A percentile compares a stretch with the other conserved stretches of the same genome.
Conservation (phyloP, 2,329 filamentous ascomycete species). For the Claviceps purpurea region DNA sequence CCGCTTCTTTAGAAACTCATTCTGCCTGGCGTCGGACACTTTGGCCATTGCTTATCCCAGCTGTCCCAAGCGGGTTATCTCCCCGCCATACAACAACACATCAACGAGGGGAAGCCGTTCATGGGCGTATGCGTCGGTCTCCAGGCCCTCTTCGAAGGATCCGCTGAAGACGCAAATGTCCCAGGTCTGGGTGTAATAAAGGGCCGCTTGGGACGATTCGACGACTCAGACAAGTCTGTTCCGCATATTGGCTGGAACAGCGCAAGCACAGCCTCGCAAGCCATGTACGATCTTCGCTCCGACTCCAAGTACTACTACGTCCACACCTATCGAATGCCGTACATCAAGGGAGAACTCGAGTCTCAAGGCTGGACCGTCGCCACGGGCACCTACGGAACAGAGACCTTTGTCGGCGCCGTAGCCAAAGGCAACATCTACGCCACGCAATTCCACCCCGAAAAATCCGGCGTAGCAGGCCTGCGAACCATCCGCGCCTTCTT, state of each 20-base stretch:
- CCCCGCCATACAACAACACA: conserved; percentile 69
- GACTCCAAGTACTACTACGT: conserved; percentile 98
- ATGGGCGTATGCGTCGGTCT: conserved; percentile 96
- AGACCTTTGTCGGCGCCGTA: conserved; percentile 85
- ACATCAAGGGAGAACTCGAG: conserved; percentile 61
- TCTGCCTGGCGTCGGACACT: conserved; percentile 91
- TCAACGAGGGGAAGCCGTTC: conserved; percentile 85
- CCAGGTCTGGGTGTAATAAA: conserved; percentile 66
- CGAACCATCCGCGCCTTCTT: conserved; percentile 77
- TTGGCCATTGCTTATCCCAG: conserved; percentile 86
- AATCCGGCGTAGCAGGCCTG: conserved; percentile 82
- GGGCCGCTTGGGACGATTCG: conserved; percentile 59
- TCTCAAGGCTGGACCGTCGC: conserved; percentile 82
- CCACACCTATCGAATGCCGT: conserved; percentile 81
- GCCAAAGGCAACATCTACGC: conserved; percentile 75
- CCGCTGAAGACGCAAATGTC: conserved; percentile 60
- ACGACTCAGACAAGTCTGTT: conserved; percentile 70
- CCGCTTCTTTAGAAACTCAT: conserved; percentile 60
- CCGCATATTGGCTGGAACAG: conserved; percentile 99
- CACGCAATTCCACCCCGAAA: conserved; percentile 96
- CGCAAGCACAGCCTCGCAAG: conserved; percentile 47
- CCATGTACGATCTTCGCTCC: conserved; percentile 65
- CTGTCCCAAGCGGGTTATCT: conserved; percentile 72
- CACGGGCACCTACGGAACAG: conserved; percentile 71
- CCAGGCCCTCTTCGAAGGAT: conserved; percentile 80